phyloP scores from a whole-genome alignment of 2,329 filamentous ascomycete genomes.

The Colletotrichum karsti region DNA sequence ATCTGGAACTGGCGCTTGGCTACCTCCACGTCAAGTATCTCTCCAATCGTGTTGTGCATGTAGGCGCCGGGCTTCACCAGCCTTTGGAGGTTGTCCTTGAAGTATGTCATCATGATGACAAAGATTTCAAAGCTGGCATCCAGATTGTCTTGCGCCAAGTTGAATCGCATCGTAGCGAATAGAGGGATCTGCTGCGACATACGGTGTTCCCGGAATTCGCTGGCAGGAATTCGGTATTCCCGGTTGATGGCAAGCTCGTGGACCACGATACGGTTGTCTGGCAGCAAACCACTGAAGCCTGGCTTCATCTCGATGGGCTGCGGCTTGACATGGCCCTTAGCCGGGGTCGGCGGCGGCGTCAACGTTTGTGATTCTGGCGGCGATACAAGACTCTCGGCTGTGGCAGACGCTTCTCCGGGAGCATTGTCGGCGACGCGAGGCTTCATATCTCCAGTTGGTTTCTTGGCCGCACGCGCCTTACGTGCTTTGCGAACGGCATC shows the following conservation, averaged over 20 bases:
- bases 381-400: constrained; percentile 45
- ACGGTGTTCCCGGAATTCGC: constrained; percentile 67
- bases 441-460: constrained; percentile 73
- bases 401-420: constrained; percentile 45
- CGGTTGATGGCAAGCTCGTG: constrained; percentile 84
- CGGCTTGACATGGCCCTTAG: constrained; percentile 48
- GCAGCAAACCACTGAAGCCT: constrained; percentile 65
- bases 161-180: constrained; percentile 68
- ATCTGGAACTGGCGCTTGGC: constrained; percentile 74
- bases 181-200: constrained; percentile 56
- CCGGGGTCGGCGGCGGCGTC: constrained; percentile 62
- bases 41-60: constrained; percentile 78
- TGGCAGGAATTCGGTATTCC: constrained; percentile 75
- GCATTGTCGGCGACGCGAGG: constrained; percentile 69
- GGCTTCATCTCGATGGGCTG: constrained; percentile 45
- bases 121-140: constrained; percentile 75
- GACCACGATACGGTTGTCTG: constrained; percentile 77
- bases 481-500: constrained; percentile 79
- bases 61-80: constrained; percentile 76
- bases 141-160: constrained; percentile 71
- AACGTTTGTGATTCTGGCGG: constrained; percentile 57
- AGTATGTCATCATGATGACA: constrained; percentile 74
- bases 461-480: constrained; percentile 70
- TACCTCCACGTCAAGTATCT: constrained; percentile 77
- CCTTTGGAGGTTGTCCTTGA: constrained; percentile 76